Evolutionary conservation across 441 rosid genomes (phyloP).

Genomic region (Adansonia madagascariensis): DNA sequence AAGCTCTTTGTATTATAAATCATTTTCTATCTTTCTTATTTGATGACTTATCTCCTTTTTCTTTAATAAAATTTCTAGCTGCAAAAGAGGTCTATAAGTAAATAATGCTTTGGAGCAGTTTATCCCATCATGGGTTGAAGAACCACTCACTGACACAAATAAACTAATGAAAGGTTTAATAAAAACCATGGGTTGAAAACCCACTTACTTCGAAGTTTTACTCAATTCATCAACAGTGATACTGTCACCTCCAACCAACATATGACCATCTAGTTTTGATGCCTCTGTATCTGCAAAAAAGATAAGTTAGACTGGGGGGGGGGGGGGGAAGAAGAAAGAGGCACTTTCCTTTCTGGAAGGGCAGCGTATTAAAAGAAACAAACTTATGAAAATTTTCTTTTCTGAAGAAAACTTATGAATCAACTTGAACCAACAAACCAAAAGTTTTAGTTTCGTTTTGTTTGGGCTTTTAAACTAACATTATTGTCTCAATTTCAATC

Average conservation of each 20-base stretch:
- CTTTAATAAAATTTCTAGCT: background rate
- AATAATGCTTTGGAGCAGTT: background rate
- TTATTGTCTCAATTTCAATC: background rate
- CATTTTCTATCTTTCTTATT: constrained; percentile 5
- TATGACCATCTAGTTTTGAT: background rate
- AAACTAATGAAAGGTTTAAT: background rate
- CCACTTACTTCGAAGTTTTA: constrained; percentile 51
- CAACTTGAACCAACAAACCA: background rate
- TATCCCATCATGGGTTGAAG: background rate
- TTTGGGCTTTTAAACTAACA: background rate
- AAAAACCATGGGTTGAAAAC: constrained; percentile 17
- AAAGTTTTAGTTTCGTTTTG: background rate
- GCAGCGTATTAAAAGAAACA: background rate
- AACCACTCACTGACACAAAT: background rate
- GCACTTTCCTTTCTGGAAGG: background rate
- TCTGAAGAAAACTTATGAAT: background rate
- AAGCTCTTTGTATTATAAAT: background rate
- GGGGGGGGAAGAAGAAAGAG: background rate
- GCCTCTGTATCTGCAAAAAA: constrained; percentile 5
- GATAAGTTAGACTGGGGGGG: background rate
- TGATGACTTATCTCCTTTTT: background rate
- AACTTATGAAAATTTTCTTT: background rate
- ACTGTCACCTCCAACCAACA: constrained; percentile 15
- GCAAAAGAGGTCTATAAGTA: background rate
- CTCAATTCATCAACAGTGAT: constrained; percentile 29